phyloP scores from a whole-genome alignment of 2,329 filamentous ascomycete species.

The Colletotrichum echinochloae region DNA sequence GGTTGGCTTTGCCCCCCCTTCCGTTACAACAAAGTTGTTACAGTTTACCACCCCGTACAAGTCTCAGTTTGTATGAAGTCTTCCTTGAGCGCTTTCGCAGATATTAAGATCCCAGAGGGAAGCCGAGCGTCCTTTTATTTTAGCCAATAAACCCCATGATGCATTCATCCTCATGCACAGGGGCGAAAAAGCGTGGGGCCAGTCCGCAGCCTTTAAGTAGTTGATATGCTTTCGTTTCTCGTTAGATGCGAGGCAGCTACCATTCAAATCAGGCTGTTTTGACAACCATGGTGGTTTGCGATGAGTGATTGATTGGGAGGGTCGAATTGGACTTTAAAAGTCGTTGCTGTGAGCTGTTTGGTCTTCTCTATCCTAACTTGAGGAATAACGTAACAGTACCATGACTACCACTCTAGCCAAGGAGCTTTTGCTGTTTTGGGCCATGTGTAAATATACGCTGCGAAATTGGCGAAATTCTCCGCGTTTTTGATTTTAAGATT shows the following conservation, averaged over 20 bases:
- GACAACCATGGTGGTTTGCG: constrained; percentile 43
- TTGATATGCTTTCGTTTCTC: constrained; percentile 48
- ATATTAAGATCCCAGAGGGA: constrained; percentile 44
- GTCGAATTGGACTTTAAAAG: constrained; percentile 45
- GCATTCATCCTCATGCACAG: constrained; percentile 51
- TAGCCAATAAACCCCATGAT: constrained; percentile 53
- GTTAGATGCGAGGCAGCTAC: constrained; percentile 50
- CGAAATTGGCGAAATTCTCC: too few relatives aligned
- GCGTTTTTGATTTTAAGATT: too few relatives aligned
- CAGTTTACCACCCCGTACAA: constrained; percentile 54
- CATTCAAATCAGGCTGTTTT: constrained; percentile 51
- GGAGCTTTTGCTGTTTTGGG: too few relatives aligned
- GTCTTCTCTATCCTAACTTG: constrained; percentile 42
- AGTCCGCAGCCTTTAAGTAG: constrained; percentile 46
- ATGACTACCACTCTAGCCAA: too few relatives aligned
- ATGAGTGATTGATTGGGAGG: constrained; percentile 35
- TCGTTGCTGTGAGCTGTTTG: constrained; percentile 45
- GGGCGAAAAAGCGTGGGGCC: constrained; percentile 51
- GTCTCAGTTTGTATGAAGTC: constrained; percentile 45
- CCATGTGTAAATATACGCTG: too few relatives aligned
- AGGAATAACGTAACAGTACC: too few relatives aligned
- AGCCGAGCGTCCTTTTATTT: constrained; percentile 48
- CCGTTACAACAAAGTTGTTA: constrained; percentile 52
- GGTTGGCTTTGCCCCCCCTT: constrained; percentile 46
- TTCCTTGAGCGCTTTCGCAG: constrained; percentile 47